phyloP scores from a whole-genome alignment of 345 rosid species.

The Eucalyptus sp. region DNA sequence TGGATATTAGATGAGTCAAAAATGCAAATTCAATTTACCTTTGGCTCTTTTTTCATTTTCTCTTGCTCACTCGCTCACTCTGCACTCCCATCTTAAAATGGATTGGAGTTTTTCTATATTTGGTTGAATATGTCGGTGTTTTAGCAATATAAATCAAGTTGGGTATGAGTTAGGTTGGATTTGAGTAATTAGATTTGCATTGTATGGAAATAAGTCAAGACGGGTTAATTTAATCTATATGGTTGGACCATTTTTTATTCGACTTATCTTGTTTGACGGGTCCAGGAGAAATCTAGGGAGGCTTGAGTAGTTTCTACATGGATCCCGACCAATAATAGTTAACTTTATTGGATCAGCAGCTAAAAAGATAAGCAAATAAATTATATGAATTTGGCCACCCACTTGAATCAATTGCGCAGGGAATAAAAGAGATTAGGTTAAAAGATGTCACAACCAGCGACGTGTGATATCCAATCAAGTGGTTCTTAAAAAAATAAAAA shows the following conservation, averaged over 20 bases:
- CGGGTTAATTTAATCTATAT: too few relatives aligned
- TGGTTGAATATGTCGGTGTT: fast-evolving
- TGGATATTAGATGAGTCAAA: fast-evolving
- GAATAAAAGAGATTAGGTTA: background rate
- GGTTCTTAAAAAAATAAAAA: background rate
- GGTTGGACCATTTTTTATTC: too few relatives aligned
- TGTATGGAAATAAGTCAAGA: too few relatives aligned
- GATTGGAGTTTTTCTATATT: fast-evolving
- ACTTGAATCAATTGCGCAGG: background rate
- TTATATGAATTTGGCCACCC: background rate
- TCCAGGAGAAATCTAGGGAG: background rate
- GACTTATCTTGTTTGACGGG: background rate
- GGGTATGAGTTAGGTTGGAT: fast-evolving
- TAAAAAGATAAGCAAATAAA: background rate
- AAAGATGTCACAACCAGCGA: background rate
- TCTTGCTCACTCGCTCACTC: fast-evolving
- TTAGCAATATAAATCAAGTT: too few relatives aligned
- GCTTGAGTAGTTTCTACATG: background rate
- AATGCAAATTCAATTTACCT: too few relatives aligned
- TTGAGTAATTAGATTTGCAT: too few relatives aligned
- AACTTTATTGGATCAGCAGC: background rate
- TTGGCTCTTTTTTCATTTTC: background rate
- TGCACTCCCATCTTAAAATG: too few relatives aligned
- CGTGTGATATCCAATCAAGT: background rate
- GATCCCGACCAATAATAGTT: background rate